Base-by-base conservation (phyloP, 2,329 filamentous ascomycete species). In the Microcyclosporella mali region DNA sequence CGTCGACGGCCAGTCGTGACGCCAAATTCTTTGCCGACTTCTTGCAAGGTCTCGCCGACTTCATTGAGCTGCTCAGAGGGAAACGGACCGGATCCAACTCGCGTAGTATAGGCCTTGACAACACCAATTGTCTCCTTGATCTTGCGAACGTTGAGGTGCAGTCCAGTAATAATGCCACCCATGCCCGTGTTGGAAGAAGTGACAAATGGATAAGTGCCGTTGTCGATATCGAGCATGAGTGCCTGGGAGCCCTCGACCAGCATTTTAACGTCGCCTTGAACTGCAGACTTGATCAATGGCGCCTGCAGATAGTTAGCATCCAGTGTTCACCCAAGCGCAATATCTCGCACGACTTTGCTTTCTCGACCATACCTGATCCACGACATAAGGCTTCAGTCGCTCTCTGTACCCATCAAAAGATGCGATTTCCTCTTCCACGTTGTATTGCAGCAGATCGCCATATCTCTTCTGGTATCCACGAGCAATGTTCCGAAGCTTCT, bases 301-400 rank as follows among this genome's bases (percentile, higher is more conserved):
- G 21, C 21, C 21, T 25, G 21, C 21, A 25, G 4, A 6, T 6
- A 25, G 21, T 25, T 9, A 25, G 21, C 21, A 25, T 25, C 21
- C 21, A 25, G 21, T 25, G 6, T 4, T 25, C 4, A 9, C 21
- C 4, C 9, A 25, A 4, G 9, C 9, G 9, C 9, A 25, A 9
- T 9, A 25, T 6, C 21, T 25, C 21, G 21, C 6, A 25, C 21
- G 21, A n/a, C n/a, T n/a, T n/a, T n/a, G n/a, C n/a, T n/a, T n/a
- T n/a, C n/a, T n/a, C n/a, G n/a, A n/a, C n/a, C n/a, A n/a, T 19
- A 85, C 74, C 46, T 78, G 79, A 57, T 89, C 84, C 47, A 86
- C 71, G 47, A 81, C 74, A 52, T 78, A 84, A 16, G 72, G 70
- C 33, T 70, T 70, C 18, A 87, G 70, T 56, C 71, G 72, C 46